phyloP scores from a whole-genome alignment of 371 early-diverging fungal genomes.

The Rhizopus delemar region DNA sequence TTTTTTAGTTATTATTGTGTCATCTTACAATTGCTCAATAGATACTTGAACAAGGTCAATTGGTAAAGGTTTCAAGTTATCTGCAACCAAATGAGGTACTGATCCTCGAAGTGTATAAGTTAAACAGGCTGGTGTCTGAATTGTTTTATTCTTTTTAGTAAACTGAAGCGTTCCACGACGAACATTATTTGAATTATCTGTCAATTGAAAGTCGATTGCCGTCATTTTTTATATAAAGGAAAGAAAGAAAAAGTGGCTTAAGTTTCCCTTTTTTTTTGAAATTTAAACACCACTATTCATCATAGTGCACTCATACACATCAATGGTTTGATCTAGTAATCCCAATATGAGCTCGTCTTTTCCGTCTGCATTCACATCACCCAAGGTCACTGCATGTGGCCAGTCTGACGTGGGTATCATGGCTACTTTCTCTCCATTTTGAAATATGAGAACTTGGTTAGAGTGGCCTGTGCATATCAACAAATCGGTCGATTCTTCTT shows the following conservation, averaged over 20 bases:
- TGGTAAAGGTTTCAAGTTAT: slow-evolving; percentile 49
- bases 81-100: slow-evolving; percentile 73
- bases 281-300: neutral
- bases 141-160: slow-evolving; percentile 26
- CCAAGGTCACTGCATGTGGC: slow-evolving; percentile 44
- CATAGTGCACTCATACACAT: slow-evolving; percentile 39
- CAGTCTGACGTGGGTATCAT: slow-evolving; percentile 43
- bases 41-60: slow-evolving; percentile 48
- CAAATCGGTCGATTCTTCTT: slow-evolving; percentile 38
- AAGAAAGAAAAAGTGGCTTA: neutral
- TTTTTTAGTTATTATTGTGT: neutral
- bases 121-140: slow-evolving; percentile 69
- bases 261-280: neutral
- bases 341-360: slow-evolving; percentile 49
- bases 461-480: slow-evolving; percentile 48
- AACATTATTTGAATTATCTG: neutral
- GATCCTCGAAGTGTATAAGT: slow-evolving; percentile 67
- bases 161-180: slow-evolving; percentile 41
- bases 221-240: neutral
- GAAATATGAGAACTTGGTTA: slow-evolving; percentile 36
- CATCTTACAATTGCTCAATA: slow-evolving; percentile 57
- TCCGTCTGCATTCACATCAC: slow-evolving; percentile 51
- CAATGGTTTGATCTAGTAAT: slow-evolving; percentile 41
- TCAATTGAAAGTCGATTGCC: neutral
- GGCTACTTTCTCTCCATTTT: slow-evolving; percentile 37